Evolutionary conservation across 1,139 yeast species (phyloP).

Genomic region (Kurtzmaniella quercitrusa): DNA sequence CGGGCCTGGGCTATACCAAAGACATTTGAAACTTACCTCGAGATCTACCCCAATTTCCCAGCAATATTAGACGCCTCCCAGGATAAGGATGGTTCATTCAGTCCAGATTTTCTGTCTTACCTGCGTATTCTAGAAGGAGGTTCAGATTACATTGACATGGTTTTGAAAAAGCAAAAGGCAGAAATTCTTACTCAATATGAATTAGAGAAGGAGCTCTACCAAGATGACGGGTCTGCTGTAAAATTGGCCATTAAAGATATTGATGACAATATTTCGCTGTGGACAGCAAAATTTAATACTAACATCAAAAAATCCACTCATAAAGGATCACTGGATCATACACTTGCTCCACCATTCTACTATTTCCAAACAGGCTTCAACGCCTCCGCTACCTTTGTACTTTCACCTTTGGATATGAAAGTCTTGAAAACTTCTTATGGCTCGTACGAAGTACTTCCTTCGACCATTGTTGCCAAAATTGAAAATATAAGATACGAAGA

Average conservation of each 20-base stretch:
- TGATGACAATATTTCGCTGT: conserved; percentile 36
- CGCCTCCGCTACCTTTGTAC: conserved; percentile 59
- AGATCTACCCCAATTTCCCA: conserved; percentile 28
- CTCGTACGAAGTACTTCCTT: conserved; percentile 63
- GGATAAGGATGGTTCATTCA: conserved; percentile 1
- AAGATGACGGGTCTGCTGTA: conserved; percentile 58
- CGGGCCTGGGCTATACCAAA: conserved; percentile 64
- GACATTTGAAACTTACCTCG: conserved; percentile 25
- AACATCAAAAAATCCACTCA: background rate
- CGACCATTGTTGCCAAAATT: conserved; percentile 54
- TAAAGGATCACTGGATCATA: background rate
- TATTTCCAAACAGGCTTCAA: conserved; percentile 75
- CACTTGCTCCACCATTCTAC: conserved; percentile 14
- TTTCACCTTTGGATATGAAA: conserved; percentile 77
- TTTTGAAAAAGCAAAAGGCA: conserved; percentile 55
- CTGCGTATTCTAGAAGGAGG: conserved; percentile 67
- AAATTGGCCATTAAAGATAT: conserved; percentile 56
- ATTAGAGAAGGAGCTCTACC: conserved; percentile 54
- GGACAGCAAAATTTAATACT: conserved; percentile 22
- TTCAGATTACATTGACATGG: conserved; percentile 44
- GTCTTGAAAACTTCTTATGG: conserved; percentile 64
- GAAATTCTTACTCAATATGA: conserved; percentile 45
- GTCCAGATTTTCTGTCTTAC: conserved; percentile 26
- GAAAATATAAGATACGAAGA: conserved; percentile 71
- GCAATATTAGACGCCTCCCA: conserved; percentile 16